Conservation (phyloP, 495 filamentous ascomycete species). For the Podospora pseudoanserina region DNA sequence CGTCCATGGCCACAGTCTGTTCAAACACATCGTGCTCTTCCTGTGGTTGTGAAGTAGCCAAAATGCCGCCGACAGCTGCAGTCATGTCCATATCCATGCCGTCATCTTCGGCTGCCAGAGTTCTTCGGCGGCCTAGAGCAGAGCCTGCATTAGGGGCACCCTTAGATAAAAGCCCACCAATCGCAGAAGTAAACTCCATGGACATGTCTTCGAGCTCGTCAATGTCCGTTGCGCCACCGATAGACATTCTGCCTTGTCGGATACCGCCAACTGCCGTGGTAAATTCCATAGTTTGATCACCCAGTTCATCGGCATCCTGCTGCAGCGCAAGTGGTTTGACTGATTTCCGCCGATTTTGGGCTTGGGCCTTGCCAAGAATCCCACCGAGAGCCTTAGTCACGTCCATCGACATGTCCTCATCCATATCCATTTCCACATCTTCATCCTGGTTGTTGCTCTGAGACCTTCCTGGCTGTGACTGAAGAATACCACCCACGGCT, state of each 20-base stretch:
- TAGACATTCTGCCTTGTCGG: conserved; percentile 24
- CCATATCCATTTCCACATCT: conserved; percentile 47
- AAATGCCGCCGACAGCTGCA: conserved; percentile 54
- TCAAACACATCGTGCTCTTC: conserved; percentile 17
- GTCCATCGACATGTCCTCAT: conserved; percentile 81
- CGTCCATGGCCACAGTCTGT: conserved; percentile 45
- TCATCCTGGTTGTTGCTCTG: conserved; percentile 36
- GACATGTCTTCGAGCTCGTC: conserved; percentile 65
- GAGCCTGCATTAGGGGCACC: conserved; percentile 29
- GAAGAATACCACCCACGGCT: conserved; percentile 55
- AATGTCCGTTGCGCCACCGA: conserved; percentile 28
- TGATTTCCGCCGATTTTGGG: conserved; percentile 25
- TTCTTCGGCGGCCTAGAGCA: conserved; percentile 27
- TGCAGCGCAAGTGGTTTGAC: conserved; percentile 20
- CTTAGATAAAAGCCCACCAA: conserved; percentile 59
- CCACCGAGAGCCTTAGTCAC: conserved; percentile 79
- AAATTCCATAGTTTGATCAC: conserved; percentile 74
- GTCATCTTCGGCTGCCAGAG: conserved; percentile 30
- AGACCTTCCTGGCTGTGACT: conserved; percentile 25
- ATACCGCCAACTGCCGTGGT: conserved; percentile 72
- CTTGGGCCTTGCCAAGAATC: conserved; percentile 57
- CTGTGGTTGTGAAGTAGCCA: conserved; percentile 37
- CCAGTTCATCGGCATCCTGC: conserved; percentile 24
- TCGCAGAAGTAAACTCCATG: conserved; percentile 75
- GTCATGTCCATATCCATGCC: conserved; percentile 57